phyloP scores from a whole-genome alignment of 768 basidiomycete species.

The Hericium alpestre region DNA sequence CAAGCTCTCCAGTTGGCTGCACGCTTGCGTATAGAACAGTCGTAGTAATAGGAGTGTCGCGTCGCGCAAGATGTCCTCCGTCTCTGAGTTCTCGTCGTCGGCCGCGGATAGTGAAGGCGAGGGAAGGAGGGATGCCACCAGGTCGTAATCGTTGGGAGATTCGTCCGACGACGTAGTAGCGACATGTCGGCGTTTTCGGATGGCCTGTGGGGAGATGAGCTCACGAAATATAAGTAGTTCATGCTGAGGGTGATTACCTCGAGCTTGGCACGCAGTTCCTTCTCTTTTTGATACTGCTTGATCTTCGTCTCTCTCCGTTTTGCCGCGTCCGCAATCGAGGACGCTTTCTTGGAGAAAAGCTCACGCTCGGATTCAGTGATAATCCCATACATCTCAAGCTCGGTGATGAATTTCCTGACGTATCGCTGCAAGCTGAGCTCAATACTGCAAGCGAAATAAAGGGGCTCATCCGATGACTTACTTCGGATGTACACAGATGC shows the following conservation, averaged over 20 bases:
- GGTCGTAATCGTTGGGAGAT: constrained; percentile 42
- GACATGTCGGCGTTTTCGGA: constrained; percentile 46
- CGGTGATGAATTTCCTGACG: constrained; percentile 34
- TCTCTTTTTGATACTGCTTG: constrained; percentile 79
- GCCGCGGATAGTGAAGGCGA: constrained; percentile 22
- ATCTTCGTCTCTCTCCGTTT: constrained; percentile 82
- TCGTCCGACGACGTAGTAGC: constrained; percentile 19
- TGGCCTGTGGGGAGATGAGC: constrained; percentile 25
- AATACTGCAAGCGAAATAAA: not conserved
- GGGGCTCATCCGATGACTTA: constrained; percentile 22
- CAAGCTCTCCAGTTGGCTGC: constrained; percentile 55
- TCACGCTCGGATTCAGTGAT: constrained; percentile 49
- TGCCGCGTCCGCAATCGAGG: constrained; percentile 49
- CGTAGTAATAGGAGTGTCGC: constrained; percentile 61
- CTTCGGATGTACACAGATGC: constrained; percentile 47
- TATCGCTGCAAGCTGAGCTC: constrained; percentile 31
- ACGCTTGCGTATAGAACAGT: constrained; percentile 60
- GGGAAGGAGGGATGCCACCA: constrained; percentile 56
- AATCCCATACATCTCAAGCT: constrained; percentile 56
- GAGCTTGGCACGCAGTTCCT: constrained; percentile 60
- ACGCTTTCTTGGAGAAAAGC: constrained; percentile 39
- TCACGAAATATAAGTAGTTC: not conserved
- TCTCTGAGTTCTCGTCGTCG: constrained; percentile 45
- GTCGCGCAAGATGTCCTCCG: constrained; percentile 58
- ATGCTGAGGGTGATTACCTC: constrained; percentile 35